Conservation (phyloP, 2,329 filamentous ascomycete genomes). For the Sporothrix protearum region DNA sequence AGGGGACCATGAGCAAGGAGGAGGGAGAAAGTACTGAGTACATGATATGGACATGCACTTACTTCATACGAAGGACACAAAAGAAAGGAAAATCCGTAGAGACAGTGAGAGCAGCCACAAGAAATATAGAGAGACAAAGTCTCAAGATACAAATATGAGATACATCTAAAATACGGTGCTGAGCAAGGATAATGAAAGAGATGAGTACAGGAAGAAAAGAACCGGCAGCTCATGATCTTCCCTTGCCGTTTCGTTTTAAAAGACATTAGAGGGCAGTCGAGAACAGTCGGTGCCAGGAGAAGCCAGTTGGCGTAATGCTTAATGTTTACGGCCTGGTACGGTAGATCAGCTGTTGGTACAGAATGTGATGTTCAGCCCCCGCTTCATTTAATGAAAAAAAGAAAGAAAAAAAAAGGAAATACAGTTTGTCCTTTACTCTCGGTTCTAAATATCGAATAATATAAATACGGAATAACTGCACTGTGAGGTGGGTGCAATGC, state of each 20-base stretch:
- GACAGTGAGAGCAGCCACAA: neutral
- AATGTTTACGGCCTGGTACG: neutral
- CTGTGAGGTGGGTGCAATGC: neutral
- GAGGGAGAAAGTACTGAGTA: too few species aligned
- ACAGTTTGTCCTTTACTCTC: neutral
- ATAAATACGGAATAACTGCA: neutral
- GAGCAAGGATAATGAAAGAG: neutral
- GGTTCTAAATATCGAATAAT: neutral
- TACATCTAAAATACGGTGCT: neutral
- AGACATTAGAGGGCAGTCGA: neutral
- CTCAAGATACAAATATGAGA: neutral
- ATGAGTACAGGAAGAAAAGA: constrained; percentile 1
- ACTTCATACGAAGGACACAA: too few species aligned
- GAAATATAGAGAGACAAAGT: neutral
- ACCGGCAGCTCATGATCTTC: neutral
- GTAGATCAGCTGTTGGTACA: neutral
- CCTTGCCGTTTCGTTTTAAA: neutral
- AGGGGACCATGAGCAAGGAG: neutral
- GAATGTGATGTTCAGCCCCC: neutral
- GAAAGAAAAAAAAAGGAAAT: neutral
- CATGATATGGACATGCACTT: too few species aligned
- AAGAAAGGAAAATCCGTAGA: neutral
- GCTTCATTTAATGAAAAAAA: too few species aligned
- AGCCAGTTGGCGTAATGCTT: neutral
- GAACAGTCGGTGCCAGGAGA: neutral